A percentile compares a stretch with the other conserved stretches of the same genome.
These are phyloP conservation scores for Globisporangium paroecandrum DNA, from an alignment of 352 stramenopile genomes.

Conservation along the genomic window DNA sequence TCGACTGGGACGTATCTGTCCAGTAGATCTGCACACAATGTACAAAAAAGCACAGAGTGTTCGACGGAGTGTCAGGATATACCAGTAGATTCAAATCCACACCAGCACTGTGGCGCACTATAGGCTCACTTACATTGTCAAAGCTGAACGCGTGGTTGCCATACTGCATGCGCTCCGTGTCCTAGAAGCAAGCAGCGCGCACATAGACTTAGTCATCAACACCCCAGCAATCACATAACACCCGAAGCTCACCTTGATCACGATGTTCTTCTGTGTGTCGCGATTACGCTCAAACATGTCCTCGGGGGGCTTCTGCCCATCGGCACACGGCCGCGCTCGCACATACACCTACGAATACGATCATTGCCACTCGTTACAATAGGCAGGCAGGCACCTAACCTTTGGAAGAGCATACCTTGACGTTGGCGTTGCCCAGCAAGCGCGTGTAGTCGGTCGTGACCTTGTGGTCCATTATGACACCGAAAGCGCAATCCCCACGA, in stretches of 20 bases:
- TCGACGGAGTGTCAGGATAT: neutral
- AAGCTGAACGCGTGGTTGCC: conserved; percentile 86
- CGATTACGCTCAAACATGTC: conserved; percentile 85
- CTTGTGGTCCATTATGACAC: conserved; percentile 72
- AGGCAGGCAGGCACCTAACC: no score
- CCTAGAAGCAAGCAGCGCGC: conserved; percentile 23
- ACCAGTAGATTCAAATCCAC: neutral
- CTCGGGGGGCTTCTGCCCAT: conserved; percentile 59
- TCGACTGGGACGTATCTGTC: conserved; percentile 72
- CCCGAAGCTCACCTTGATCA: conserved; percentile 55
- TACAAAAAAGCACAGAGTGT: neutral
- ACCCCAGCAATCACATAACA: neutral
- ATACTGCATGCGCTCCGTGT: conserved; percentile 83
- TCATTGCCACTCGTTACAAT: no score
- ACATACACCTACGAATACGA: conserved; percentile 51
- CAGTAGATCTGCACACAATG: conserved; percentile 57
- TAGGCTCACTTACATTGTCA: conserved; percentile 45
- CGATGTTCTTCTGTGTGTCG: conserved; percentile 74
- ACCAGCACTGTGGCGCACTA: no score
- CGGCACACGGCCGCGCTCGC: conserved; percentile 70
- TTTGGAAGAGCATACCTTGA: conserved; percentile 42
- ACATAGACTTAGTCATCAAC: neutral
- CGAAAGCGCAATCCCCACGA: no score
- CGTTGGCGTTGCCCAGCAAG: conserved; percentile 68
- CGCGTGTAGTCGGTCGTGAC: conserved; percentile 85